These are phyloP conservation scores for Pestalotiopsis sp. DNA, from an alignment of 2,329 filamentous ascomycete species.

Conservation along the genomic window DNA sequence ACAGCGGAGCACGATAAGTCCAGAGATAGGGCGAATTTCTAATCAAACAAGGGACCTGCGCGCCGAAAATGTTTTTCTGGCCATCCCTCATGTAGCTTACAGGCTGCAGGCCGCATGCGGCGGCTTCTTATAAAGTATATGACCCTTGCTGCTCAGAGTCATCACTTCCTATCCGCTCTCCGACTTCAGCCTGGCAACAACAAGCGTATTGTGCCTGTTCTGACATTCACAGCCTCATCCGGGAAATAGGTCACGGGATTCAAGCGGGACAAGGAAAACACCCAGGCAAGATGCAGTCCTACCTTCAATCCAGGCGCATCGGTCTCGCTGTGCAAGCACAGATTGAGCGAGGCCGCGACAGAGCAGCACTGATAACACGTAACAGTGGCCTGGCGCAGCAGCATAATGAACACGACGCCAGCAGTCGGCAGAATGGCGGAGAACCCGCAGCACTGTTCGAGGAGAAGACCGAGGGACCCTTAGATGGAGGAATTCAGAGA, in stretches of 20 bases:
- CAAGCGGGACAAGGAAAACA: neutral
- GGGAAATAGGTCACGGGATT: neutral
- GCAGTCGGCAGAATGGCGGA: neutral
- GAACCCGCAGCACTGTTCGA: neutral
- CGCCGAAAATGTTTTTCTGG: neutral
- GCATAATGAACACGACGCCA: neutral
- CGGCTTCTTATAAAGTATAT: neutral
- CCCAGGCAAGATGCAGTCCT: constrained; percentile 24
- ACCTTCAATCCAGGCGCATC: constrained; percentile 23
- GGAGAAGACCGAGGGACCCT: neutral
- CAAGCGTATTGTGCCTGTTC: neutral
- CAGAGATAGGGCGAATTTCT: constrained; percentile 5
- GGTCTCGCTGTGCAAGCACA: constrained; percentile 23
- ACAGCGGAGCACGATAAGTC: constrained; percentile 2
- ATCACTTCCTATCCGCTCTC: neutral
- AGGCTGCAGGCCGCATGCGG: neutral
- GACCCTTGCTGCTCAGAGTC: neutral
- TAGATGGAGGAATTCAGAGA: neutral
- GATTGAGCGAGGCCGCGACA: constrained; percentile 24
- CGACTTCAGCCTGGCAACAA: neutral
- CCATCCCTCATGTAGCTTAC: neutral
- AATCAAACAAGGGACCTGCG: neutral
- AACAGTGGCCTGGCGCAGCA: constrained; percentile 3
- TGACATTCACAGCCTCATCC: neutral
- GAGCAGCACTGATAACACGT: constrained; percentile 17